Evolutionary conservation across 805 yeast genomes (phyloP), one percentile per base, ranked within the genome.

Genomic region (Alloascoidea hylecoeti): DNA sequence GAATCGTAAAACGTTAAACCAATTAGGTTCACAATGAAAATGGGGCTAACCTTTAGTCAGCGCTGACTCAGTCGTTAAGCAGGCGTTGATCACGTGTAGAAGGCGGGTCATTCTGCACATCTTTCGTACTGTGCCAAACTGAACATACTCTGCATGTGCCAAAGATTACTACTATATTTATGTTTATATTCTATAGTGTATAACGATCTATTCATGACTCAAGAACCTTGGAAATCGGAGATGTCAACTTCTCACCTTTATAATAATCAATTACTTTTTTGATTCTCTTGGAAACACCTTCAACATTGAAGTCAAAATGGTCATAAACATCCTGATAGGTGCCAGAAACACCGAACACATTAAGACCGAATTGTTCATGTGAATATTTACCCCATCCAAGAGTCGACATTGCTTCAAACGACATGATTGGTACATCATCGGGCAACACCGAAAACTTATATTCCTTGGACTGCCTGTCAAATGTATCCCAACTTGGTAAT

Each of bases 311-410:
- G 48, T 73, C 95, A 51, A 89, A 83, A 68, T 55, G 66, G 63
- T 83, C 74, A 78, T 77, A 92, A 44, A 89, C 72, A 46, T 81
- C 84, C 42, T 64, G 63, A 56, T 79, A 94, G 60, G 83, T 80
- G 60, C 95, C 98, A 43, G 96, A 86, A 45, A 88, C 94, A 73
- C 98, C 98, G 58, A 92, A 92, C 68, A 84, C 76, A 75, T 85
- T 76, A 56, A 92, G 70, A 65, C 96, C 96, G 54, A 89, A 84
- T 63, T 86, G 94, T 70, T 82, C 94, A 68, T 92, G 98, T 42
- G 96, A 75, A 70, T 86, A 92, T 64, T 78, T 82, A 52, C 78
- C 68, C 98, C 98, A 92, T 42, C 96, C 96, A 51, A 72, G 67
- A 39, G 95, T 76, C 41, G 94, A 63, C 76, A 85, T 70, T 38